Base-by-base conservation (phyloP, 2,329 filamentous ascomycete species). In the Amesomyces nigricolor region DNA sequence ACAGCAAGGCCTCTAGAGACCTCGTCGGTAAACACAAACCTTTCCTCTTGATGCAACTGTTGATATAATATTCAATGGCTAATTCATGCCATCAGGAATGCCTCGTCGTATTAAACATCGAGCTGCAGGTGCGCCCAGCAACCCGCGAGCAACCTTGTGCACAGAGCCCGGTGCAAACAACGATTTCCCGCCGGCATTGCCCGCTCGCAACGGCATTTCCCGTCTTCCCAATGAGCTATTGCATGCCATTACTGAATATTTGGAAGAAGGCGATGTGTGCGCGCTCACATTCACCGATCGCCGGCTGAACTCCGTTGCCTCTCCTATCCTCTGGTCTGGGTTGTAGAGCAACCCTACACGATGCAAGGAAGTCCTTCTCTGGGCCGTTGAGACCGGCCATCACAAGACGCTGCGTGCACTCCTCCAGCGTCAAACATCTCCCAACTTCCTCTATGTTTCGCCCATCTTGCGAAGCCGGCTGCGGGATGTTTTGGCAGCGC, bases 351-450 rank as follows among this genome's bases (percentile, higher is more conserved):
- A 51, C 35, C n/a, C 42, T 9, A 1, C 4, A 11, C 32, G 53
- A 29, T 47, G 16, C 29, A 37, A 45, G 13, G 54, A 56, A 39
- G 49, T 56, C 19, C 48, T 56, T 7, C 49, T 56, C 1, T 56
- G 54, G 54, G 44, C 43, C 9, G 29, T 48, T 10, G 44, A 52
- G 5, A 29, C 11, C 16, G 48, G 48, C 17, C 26, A 26, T 1
- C 44, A 52, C 19, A 7, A 22, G 1, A 5, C 49, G 17, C 14
- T 56, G 14, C 19, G 19, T 9, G 2, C 7, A 1, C 10, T 56
- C 38, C 39, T 56, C 6, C 29, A 44, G 13, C 14, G 43, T 2
- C 37, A 19, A 10, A 39, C 43, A 8, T 14, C 14, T 10, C 48
- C 54, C 1, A 52, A 56, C 30, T 51, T 51, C n/a, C 9, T 38